Evolutionary conservation across 2,329 filamentous ascomycete genomes (phyloP).

Genomic region (Aspergillus piperis): DNA sequence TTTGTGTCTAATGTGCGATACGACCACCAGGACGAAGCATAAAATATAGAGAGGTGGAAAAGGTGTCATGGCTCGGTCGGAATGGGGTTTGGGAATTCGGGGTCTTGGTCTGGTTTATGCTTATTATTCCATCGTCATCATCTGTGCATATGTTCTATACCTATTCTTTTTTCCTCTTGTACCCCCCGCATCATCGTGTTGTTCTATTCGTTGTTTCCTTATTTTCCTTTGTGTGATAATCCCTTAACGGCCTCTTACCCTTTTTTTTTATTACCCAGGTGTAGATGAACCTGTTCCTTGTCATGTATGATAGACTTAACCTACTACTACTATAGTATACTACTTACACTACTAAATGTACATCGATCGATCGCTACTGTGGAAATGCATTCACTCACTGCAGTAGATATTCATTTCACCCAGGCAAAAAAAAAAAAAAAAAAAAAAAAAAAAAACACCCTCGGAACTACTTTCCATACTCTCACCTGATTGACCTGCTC

Average conservation of each 20-base stretch:
- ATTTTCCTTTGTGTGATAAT: slow-evolving; percentile 1
- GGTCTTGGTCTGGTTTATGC: slow-evolving; percentile 15
- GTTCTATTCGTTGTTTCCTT: background rate
- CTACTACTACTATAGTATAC: background rate
- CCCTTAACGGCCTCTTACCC: background rate
- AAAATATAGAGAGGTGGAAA: slow-evolving; percentile 27
- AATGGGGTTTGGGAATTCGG: slow-evolving; percentile 23
- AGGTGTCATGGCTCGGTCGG: slow-evolving; percentile 23
- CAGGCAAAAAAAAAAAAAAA: no score
- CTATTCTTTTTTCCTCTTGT: slow-evolving; percentile 1
- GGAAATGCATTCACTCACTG: no score
- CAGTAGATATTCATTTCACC: no score
- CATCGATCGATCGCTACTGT: background rate
- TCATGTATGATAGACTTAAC: slow-evolving; percentile 16
- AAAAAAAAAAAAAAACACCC: no score
- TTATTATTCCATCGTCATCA: slow-evolving; percentile 2
- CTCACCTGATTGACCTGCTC: no score
- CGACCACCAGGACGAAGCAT: slow-evolving; percentile 29
- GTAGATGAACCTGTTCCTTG: slow-evolving; percentile 13
- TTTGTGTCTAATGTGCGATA: slow-evolving; percentile 23
- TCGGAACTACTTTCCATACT: no score
- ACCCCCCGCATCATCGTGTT: background rate
- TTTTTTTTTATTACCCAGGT: background rate
- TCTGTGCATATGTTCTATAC: slow-evolving; percentile 6
- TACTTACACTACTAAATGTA: background rate